phyloP scores from a whole-genome alignment of 768 basidiomycete genomes.

The Fomitopsis pulvina region DNA sequence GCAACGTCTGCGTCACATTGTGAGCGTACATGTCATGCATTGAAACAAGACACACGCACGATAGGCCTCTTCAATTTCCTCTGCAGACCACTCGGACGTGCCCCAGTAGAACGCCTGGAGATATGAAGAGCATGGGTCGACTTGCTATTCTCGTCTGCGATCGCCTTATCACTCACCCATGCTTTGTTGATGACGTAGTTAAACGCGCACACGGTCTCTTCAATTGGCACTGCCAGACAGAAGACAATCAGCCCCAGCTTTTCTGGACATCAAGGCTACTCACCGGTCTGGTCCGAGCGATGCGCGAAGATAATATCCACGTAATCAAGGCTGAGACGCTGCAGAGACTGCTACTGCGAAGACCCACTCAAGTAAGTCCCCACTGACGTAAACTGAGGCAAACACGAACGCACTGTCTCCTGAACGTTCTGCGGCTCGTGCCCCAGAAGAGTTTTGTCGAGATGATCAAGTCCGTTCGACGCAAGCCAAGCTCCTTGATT shows the following conservation, averaged over 20 bases:
- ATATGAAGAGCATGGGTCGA: background rate
- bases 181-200: conserved; percentile 72
- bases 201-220: conserved; percentile 78
- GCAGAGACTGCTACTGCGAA: conserved; percentile 56
- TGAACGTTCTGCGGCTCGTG: no score
- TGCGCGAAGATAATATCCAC: conserved; percentile 73
- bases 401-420: conserved; percentile 45
- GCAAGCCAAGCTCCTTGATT: conserved; percentile 66
- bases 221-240: conserved; percentile 52
- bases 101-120: conserved; percentile 62
- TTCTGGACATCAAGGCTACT: conserved; percentile 3
- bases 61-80: conserved; percentile 17
- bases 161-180: no score
- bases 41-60: conserved; percentile 16
- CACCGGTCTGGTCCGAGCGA: conserved; percentile 51
- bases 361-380: no score
- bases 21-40: background rate
- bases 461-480: conserved; percentile 63
- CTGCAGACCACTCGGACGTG: conserved; percentile 72
- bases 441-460: conserved; percentile 83
- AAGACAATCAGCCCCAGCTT: background rate
- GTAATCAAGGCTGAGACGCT: conserved; percentile 69
- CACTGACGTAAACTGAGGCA: background rate
- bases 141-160: no score
- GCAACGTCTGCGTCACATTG: conserved; percentile 46